Evolutionary conservation across 257 asterid genomes (phyloP).

Genomic region (Solanum lycopersicoides): DNA sequence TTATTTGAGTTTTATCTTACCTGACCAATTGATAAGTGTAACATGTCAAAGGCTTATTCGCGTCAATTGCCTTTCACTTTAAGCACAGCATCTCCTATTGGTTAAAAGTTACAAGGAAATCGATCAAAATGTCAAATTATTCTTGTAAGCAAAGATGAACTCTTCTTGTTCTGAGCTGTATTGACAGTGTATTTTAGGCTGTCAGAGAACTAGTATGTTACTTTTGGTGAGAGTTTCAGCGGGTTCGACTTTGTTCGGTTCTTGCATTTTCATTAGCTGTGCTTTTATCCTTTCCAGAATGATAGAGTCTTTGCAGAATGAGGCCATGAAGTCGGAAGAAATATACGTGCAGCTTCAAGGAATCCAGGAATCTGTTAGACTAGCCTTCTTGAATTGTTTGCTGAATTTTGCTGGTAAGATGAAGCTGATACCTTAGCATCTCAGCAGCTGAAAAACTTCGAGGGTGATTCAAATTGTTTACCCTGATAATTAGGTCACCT

Average conservation of each 20-base stretch:
- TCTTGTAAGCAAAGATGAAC: not conserved
- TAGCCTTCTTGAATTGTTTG: conserved; percentile 80
- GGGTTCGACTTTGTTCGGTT: not conserved
- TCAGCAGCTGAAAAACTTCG: not conserved
- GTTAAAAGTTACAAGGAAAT: not conserved
- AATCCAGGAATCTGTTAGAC: conserved; percentile 86
- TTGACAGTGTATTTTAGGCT: not conserved
- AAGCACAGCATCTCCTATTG: not conserved
- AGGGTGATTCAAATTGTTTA: not conserved
- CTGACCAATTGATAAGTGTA: not conserved
- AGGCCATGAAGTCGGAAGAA: conserved; percentile 74
- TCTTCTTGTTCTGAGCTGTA: not conserved
- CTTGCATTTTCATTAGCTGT: not conserved
- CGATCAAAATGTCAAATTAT: not conserved
- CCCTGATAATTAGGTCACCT: conserved; percentile 54
- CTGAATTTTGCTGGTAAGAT: conserved; percentile 83
- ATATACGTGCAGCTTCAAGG: conserved; percentile 68
- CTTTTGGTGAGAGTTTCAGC: not conserved
- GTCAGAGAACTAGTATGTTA: not conserved
- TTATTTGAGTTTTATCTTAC: not conserved
- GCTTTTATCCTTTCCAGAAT: conserved; percentile 44
- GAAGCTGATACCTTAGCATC: not conserved
- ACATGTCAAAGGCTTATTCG: not conserved
- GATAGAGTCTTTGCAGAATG: conserved; percentile 68
- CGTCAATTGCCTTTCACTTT: not conserved